Percentiles rank a stretch among this genome's conserved stretches.
Conservation (phyloP, 129 eudicot genomes). For the Daucus carota region DH1_v3.0 NC_030383.2:35606501-35607000, state of each 20-base stretch:
- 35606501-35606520: slow-evolving; percentile 14
- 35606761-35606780: background rate
- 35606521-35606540: slow-evolving; percentile 14
- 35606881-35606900: too few species aligned
- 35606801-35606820: background rate
- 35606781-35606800: background rate
- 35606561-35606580: slow-evolving; percentile 20
- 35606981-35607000: slow-evolving; percentile 3
- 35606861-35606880: background rate
- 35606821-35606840: background rate
- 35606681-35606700: slow-evolving; percentile 29
- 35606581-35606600: slow-evolving; percentile 28
- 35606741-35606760: background rate
- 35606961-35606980: slow-evolving; percentile 30
- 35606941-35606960: background rate
- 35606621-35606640: slow-evolving; percentile 39
- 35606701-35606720: slow-evolving; percentile 25
- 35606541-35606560: background rate
- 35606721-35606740: slow-evolving; percentile 10
- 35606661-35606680: slow-evolving; percentile 49
- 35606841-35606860: background rate
- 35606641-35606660: slow-evolving; percentile 18
- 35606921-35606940: background rate
- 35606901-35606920: background rate
- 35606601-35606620: slow-evolving; percentile 39